These are phyloP conservation scores for Aspergillus tamarii DNA, from an alignment of 2,329 filamentous ascomycete genomes.

Conservation along the genomic window DNA sequence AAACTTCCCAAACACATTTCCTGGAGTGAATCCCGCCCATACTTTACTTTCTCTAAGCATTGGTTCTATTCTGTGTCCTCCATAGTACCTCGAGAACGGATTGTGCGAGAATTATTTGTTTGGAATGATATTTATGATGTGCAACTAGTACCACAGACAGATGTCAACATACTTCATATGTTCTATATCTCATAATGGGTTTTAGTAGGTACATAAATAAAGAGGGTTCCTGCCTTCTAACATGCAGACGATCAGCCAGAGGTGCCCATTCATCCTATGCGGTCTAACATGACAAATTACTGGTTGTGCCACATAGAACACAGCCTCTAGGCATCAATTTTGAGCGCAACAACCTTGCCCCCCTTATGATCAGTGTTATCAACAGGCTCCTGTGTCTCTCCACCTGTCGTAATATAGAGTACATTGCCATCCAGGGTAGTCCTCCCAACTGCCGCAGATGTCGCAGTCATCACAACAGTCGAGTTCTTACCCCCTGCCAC, in stretches of 20 bases:
- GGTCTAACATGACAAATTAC: not conserved
- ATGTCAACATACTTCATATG: too few species aligned
- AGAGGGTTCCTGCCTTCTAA: not conserved
- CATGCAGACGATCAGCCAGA: not conserved
- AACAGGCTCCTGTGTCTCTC: not conserved
- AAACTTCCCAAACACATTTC: too few species aligned
- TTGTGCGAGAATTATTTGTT: too few species aligned
- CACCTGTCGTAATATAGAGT: not conserved
- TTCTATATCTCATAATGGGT: fast-evolving
- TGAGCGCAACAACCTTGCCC: not conserved
- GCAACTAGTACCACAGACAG: too few species aligned
- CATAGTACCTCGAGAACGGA: too few species aligned
- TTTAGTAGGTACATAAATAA: too few species aligned
- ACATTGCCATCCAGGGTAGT: not conserved
- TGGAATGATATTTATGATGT: too few species aligned
- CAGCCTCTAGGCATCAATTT: not conserved
- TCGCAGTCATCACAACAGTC: not conserved
- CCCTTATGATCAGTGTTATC: not conserved
- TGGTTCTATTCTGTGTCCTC: too few species aligned
- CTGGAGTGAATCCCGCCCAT: too few species aligned
- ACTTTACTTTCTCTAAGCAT: too few species aligned
- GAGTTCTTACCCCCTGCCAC: not conserved
- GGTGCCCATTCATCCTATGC: not conserved
- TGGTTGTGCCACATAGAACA: not conserved
- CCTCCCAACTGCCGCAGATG: not conserved